Evolutionary conservation across 768 basidiomycete genomes (phyloP), one percentile per base, ranked within the genome.

Genomic region (Myochromella boudieri): DNA sequence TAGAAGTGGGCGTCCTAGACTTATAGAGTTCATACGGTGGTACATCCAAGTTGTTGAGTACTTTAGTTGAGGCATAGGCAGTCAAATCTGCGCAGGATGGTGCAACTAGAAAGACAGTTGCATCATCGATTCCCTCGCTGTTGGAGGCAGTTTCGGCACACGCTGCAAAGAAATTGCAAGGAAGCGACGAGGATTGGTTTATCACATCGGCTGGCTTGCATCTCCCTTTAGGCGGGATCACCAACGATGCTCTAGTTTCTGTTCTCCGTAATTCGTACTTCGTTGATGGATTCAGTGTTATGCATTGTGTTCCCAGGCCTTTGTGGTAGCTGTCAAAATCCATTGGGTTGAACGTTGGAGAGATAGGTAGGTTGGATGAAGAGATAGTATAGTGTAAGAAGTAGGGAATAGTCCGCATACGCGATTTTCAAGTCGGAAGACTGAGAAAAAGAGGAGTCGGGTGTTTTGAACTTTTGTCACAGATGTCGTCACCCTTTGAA

Each of bases 1-100:
- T 24, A 12, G 33, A 6, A 7, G 42, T 18, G 17, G 26, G 22
- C 6, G 17, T 15, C 6, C 7, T 24, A 21, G 37, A 6, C 21
- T 55, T 43, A n/a, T 32, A 22, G 18, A 42, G 21, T 17, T 38
- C 39, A 1, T 40, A 45, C 7, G 34, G 21, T 11, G 51, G 46
- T 8, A 12, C 24, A 8, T 41, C 25, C 25, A 46, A 9, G 14
- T 18, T 43, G 15, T 41, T 26, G 28, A 46, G 9, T 10, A 37
- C 17, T 17, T 31, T 26, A n/a, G n/a, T n/a, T n/a, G 54, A 53
- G 25, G 37, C 29, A 25, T 24, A 53, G 22, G 51, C 45, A n/a
- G 51, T 50, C 4, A 50, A 32, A 32, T 53, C 51, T 12, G 41
- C 38, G 14, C 22, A 47, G 26, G 45, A 54, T 3, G 48, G 29